These are phyloP conservation scores for Phialophora chinensis DNA, from an alignment of 2,329 filamentous ascomycete genomes.

Conservation along the genomic window DNA sequence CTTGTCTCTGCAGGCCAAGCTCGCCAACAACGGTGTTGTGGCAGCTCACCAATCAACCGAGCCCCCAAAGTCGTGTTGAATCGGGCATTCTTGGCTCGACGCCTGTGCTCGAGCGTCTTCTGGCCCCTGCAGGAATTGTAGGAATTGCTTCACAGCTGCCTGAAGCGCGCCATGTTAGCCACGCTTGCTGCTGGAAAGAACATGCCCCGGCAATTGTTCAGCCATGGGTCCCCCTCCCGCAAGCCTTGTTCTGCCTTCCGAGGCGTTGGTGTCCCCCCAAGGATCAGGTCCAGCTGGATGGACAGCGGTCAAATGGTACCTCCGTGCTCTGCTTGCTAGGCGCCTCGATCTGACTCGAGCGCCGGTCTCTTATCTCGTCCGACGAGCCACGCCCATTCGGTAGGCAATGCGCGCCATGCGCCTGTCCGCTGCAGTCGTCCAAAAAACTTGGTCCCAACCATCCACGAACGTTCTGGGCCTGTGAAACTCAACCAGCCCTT, in stretches of 20 bases:
- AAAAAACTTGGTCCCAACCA: constrained; percentile 9
- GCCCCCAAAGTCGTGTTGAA: neutral
- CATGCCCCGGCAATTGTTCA: neutral
- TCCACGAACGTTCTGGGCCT: constrained; percentile 1
- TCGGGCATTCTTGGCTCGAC: neutral
- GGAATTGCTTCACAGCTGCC: neutral
- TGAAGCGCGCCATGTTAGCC: neutral
- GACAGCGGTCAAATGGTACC: constrained; percentile 1
- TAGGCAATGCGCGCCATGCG: neutral
- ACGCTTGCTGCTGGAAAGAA: neutral
- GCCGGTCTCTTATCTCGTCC: constrained; percentile 16
- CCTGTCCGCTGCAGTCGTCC: neutral
- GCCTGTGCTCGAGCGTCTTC: neutral
- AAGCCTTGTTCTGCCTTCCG: constrained; percentile 7
- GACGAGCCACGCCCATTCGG: constrained; percentile 2
- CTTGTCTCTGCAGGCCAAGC: constrained; percentile 21
- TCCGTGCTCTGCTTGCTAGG: constrained; percentile 1
- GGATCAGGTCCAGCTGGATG: neutral
- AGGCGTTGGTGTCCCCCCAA: constrained; percentile 2
- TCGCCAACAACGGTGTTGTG: neutral
- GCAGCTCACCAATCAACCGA: neutral
- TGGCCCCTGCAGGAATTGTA: neutral
- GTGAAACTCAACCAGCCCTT: constrained; percentile 24
- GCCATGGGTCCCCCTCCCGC: constrained; percentile 3
- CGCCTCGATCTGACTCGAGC: neutral